Conservation (phyloP, 306 rosid genomes). For the Pyrus communis region DNA sequence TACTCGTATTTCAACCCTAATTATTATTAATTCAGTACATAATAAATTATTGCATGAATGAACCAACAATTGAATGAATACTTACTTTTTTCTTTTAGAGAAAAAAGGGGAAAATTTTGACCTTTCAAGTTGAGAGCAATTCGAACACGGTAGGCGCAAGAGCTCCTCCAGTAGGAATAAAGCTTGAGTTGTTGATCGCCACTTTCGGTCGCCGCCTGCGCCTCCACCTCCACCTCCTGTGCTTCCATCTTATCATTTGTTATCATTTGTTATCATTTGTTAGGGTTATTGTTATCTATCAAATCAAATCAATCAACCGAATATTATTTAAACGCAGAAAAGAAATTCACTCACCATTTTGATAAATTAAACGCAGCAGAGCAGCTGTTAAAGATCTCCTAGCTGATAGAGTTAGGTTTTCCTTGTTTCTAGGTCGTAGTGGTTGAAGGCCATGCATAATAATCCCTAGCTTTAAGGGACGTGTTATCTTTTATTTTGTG, state of each 20-base stretch:
- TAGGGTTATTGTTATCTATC: not conserved
- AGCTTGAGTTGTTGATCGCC: slow-evolving; percentile 25
- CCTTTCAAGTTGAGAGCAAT: slow-evolving; percentile 69
- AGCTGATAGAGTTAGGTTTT: too few species aligned
- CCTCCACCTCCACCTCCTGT: not conserved
- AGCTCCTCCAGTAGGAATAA: slow-evolving; percentile 37
- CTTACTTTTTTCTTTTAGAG: not conserved
- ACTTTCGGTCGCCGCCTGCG: not conserved
- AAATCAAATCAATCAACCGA: not conserved
- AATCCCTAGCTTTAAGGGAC: too few species aligned
- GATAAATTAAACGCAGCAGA: not conserved
- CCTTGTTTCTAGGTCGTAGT: too few species aligned
- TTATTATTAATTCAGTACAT: not conserved
- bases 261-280: not conserved
- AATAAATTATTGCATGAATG: not conserved
- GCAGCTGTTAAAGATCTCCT: too few species aligned
- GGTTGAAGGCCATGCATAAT: too few species aligned
- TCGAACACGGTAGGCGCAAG: slow-evolving; percentile 39
- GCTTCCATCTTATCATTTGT: not conserved
- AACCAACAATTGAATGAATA: not conserved
- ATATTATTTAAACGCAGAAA: not conserved
- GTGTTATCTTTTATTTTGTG: too few species aligned
- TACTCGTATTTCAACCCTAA: slow-evolving; percentile 50
- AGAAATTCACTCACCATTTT: not conserved
- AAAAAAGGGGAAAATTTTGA: not conserved